phyloP scores from a whole-genome alignment of 768 basidiomycete species.

The Tricholoma matsutake region DNA sequence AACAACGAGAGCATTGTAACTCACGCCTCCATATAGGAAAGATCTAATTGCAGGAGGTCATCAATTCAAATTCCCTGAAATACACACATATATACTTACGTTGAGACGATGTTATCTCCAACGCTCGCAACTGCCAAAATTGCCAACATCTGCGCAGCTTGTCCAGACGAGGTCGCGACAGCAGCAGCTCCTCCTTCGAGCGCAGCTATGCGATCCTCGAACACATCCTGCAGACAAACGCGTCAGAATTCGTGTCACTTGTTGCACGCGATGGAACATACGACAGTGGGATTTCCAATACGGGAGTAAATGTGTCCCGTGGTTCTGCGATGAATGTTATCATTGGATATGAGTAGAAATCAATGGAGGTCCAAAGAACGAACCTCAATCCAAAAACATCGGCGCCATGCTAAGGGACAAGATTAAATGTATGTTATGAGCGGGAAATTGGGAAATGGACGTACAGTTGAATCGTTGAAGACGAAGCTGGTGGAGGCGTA shows the following conservation, averaged over 20 bases:
- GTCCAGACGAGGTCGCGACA: slow-evolving; percentile 70
- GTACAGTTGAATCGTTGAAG: slow-evolving; percentile 67
- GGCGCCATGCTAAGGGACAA: slow-evolving; percentile 54
- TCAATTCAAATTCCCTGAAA: slow-evolving; percentile 3
- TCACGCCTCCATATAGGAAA: slow-evolving; percentile 64
- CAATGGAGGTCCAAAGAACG: background rate
- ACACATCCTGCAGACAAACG: slow-evolving; percentile 53
- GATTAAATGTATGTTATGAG: background rate
- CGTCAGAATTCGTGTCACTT: background rate
- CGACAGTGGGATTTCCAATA: slow-evolving; percentile 66
- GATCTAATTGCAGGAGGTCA: slow-evolving; percentile 35
- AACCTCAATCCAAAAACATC: slow-evolving; percentile 66
- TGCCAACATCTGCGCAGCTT: slow-evolving; percentile 74
- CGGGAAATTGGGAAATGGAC: slow-evolving; percentile 12
- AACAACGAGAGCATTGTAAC: background rate
- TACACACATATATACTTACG: slow-evolving; percentile 36
- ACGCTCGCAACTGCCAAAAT: slow-evolving; percentile 55
- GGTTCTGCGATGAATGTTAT: slow-evolving; percentile 30
- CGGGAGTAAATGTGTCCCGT: slow-evolving; percentile 65
- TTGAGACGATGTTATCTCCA: slow-evolving; percentile 79
- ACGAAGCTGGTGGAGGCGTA: slow-evolving; percentile 71
- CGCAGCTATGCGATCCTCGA: slow-evolving; percentile 75
- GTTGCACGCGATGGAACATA: slow-evolving; percentile 26
- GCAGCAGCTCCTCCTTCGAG: slow-evolving; percentile 81
- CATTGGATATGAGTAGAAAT: background rate